phyloP scores from a whole-genome alignment of 2,329 filamentous ascomycete species.

The Neonectria neomacrospora region DNA sequence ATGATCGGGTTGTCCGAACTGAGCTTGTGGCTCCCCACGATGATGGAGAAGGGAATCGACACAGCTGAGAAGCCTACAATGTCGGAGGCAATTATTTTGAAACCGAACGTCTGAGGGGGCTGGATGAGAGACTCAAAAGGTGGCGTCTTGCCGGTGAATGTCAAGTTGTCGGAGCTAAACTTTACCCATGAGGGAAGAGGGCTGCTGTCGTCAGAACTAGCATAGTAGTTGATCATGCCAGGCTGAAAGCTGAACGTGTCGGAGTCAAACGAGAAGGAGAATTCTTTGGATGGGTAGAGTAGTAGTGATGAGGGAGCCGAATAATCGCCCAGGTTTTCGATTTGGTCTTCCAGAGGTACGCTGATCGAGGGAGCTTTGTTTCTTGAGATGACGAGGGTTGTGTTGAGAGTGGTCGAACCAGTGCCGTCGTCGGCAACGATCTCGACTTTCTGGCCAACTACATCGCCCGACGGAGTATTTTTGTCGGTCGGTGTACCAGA shows the following conservation, averaged over 20 bases:
- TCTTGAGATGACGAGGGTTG: conserved; percentile 77
- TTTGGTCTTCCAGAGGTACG: conserved; percentile 68
- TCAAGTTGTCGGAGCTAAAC: conserved; percentile 73
- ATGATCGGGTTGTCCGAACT: conserved; percentile 69
- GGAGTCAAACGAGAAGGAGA: conserved; percentile 63
- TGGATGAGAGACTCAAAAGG: conserved; percentile 70
- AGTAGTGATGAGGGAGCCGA: conserved; percentile 70
- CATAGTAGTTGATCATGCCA: conserved; percentile 75
- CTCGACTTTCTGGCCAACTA: conserved; percentile 69
- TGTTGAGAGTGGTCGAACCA: conserved; percentile 71
- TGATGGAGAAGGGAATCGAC: conserved; percentile 74
- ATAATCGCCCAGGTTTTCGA: conserved; percentile 66
- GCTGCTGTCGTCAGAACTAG: conserved; percentile 79
- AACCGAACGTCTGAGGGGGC: conserved; percentile 76
- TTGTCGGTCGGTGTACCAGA: conserved; percentile 73
- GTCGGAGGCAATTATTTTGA: conserved; percentile 82
- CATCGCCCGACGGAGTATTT: conserved; percentile 60
- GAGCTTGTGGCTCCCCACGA: conserved; percentile 77
- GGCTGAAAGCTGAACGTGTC: conserved; percentile 71
- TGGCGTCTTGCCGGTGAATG: conserved; percentile 78
- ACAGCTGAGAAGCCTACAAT: conserved; percentile 79
- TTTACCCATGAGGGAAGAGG: conserved; percentile 85
- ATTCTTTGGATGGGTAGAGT: conserved; percentile 62
- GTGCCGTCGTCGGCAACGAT: conserved; percentile 76
- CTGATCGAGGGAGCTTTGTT: conserved; percentile 63